phyloP scores from a whole-genome alignment of 2,329 filamentous ascomycete species.

The Colletotrichum sp. region DNA sequence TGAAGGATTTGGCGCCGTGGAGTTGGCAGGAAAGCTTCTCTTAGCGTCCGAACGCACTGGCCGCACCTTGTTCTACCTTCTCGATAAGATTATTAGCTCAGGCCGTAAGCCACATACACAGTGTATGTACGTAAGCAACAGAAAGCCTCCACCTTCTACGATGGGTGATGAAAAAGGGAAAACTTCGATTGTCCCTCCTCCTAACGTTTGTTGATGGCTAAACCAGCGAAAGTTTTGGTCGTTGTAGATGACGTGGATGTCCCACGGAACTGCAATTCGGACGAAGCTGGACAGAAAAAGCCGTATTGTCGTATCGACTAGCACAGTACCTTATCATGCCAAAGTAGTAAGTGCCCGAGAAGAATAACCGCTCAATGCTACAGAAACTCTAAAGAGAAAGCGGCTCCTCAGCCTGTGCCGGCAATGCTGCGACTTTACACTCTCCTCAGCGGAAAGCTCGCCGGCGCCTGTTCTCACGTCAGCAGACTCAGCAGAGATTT shows the following conservation, averaged over 20 bases:
- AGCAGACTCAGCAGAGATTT: background rate
- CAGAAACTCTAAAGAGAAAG: background rate
- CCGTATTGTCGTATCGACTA: background rate
- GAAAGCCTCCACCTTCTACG: background rate
- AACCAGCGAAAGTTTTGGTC: background rate
- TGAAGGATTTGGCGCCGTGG: slow-evolving; percentile 12
- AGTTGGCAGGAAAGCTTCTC: slow-evolving; percentile 4
- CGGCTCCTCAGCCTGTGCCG: background rate
- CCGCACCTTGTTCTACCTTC: slow-evolving; percentile 14
- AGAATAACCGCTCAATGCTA: background rate
- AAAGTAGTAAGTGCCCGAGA: background rate
- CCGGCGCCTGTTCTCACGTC: background rate
- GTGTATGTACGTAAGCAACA: background rate
- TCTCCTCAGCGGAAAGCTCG: background rate
- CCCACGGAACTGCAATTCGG: background rate
- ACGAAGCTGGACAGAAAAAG: background rate
- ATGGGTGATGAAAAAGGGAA: background rate
- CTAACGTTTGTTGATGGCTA: background rate
- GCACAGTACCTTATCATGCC: background rate
- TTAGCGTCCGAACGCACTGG: slow-evolving; percentile 21
- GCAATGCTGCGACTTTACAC: background rate
- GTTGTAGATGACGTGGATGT: background rate
- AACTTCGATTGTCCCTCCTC: background rate
- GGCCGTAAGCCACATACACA: background rate
- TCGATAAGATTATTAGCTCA: background rate